Evolutionary conservation across 495 filamentous ascomycete species (phyloP).

Genomic region (Tuber borchii): DNA sequence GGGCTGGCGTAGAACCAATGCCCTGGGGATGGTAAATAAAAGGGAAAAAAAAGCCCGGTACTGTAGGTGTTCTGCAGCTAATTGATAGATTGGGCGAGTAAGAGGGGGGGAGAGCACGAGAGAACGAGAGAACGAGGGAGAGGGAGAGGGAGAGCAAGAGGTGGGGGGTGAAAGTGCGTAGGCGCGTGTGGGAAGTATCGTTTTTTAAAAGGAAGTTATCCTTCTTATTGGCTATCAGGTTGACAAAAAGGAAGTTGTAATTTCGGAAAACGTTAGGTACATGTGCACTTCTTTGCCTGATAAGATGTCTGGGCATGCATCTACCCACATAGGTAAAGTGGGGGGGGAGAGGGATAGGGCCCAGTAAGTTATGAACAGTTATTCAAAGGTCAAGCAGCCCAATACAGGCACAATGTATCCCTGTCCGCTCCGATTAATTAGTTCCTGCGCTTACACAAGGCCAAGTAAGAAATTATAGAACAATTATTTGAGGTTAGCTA

Average conservation of each 20-base stretch:
- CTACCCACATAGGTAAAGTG: background rate
- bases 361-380: no score
- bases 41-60: background rate
- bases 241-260: constrained; percentile 5
- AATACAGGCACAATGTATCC: no score
- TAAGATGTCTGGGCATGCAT: background rate
- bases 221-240: background rate
- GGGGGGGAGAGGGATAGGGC: background rate
- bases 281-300: background rate
- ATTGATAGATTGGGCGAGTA: background rate
- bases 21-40: background rate
- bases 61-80: background rate
- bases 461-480: background rate
- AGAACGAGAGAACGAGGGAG: no score
- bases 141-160: background rate
- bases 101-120: background rate
- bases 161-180: background rate
- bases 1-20: background rate
- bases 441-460: background rate
- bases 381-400: no score
- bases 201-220: background rate
- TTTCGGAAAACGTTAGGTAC: background rate
- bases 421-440: no score
- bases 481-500: background rate
- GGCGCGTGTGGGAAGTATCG: background rate